Evolutionary conservation across 2,329 filamentous ascomycete species (phyloP).

Genomic region (Nannizziopsis arthrosporioides): DNA sequence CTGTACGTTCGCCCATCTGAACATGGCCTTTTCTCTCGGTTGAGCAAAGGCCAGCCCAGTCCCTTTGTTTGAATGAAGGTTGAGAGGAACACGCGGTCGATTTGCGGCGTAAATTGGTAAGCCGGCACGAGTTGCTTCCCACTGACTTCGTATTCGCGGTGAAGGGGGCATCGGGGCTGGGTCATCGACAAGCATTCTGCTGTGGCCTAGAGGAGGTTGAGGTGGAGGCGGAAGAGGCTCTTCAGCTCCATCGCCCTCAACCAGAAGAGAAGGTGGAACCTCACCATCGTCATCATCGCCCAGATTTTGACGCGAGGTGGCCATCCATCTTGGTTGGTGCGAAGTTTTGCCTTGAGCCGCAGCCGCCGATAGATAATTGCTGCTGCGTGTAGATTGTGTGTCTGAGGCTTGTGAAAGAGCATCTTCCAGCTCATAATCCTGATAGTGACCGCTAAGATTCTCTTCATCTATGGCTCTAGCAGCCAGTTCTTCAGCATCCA

Average conservation of each 20-base stretch:
- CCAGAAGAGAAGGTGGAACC: constrained; percentile 51
- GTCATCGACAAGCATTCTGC: constrained; percentile 14
- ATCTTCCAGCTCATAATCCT: constrained; percentile 47
- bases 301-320: constrained; percentile 19
- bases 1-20: constrained; percentile 83
- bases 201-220: constrained; percentile 23
- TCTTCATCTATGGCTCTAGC: constrained; percentile 40
- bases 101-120: constrained; percentile 25
- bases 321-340: constrained; percentile 22
- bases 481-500: constrained; percentile 36
- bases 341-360: background rate
- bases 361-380: constrained; percentile 9
- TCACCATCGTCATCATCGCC: constrained; percentile 29
- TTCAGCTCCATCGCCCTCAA: constrained; percentile 41
- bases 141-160: constrained; percentile 35
- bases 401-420: constrained; percentile 42
- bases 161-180: constrained; percentile 24
- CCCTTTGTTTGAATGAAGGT: constrained; percentile 6
- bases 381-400: constrained; percentile 38
- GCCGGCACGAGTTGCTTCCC: constrained; percentile 39
- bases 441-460: constrained; percentile 40
- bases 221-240: constrained; percentile 31
- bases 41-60: constrained; percentile 36
- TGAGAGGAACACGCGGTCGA: background rate
- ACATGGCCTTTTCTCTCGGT: constrained; percentile 69